Evolutionary conservation across 441 rosid genomes (phyloP).

Genomic region (Sinapis alba): DNA sequence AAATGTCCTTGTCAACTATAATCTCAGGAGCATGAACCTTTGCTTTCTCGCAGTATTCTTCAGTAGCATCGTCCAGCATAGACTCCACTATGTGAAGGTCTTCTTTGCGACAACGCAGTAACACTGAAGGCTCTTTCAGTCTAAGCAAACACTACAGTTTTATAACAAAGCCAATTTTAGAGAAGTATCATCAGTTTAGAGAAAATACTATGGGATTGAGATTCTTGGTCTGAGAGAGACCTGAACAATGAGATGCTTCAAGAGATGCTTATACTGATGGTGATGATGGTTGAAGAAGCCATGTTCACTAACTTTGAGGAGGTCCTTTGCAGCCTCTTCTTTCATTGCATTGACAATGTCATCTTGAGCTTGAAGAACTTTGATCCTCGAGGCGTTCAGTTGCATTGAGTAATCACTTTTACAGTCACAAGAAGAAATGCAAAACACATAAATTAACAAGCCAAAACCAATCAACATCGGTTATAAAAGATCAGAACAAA

Average conservation of each 20-base stretch:
- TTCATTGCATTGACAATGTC: constrained; percentile 87
- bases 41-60: constrained; percentile 73
- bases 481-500: neutral
- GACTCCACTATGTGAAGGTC: constrained; percentile 74
- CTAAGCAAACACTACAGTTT: constrained; percentile 76
- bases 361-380: constrained; percentile 92
- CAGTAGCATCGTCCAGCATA: constrained; percentile 65
- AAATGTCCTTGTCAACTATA: constrained; percentile 57
- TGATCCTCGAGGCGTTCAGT: constrained; percentile 92
- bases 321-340: constrained; percentile 73
- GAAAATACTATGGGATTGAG: neutral
- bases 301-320: constrained; percentile 61
- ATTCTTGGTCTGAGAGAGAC: constrained; percentile 37
- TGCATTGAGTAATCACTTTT: constrained; percentile 93
- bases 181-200: neutral
- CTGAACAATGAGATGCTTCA: constrained; percentile 88
- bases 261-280: constrained; percentile 60
- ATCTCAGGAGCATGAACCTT: constrained; percentile 79
- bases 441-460: neutral
- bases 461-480: neutral
- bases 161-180: neutral
- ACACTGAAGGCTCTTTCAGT: constrained; percentile 88
- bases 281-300: constrained; percentile 47
- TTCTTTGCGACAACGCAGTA: constrained; percentile 82
- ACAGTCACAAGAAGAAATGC: constrained; percentile 11